Evolutionary conservation across 73 alveolate species (phyloP), one percentile per base, ranked within the genome.

Genomic region (Paramecium caudatum): DNA sequence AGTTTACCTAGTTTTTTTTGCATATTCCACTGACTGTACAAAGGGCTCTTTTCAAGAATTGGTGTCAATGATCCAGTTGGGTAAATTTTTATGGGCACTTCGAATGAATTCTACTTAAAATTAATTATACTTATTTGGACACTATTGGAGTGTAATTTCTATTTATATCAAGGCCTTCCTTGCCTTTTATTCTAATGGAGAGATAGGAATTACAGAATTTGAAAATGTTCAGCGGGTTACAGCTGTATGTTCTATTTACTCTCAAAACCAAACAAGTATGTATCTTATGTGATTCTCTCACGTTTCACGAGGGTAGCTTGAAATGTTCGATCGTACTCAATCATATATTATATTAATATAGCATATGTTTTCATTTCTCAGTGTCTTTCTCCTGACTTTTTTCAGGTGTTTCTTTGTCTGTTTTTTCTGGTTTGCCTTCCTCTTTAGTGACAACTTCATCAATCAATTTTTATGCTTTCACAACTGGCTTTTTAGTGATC

Each of bases 61-160:
- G 62, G 32, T 34, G 88, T 37, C 88, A 74, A 41, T 39, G 36
- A 69, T 33, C 86, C 86, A 12, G 1, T 13, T 37, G 27, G 55
- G 23, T 69, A 69, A 8, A 69, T 69, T 69, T 69, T 69, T 3
- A 69, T 69, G 15, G 86, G 86, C 17, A 69, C 86, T 39, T 69
- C 86, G 13, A 69, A 69, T 34, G 32, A 69, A 0, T 43, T 36
- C 86, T 69, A 21, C 32, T 69, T 7, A 69, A 36, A 10, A 30
- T 16, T 32, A 36, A 8, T 12, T 37, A 13, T 30, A 69, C 63
- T n/a, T 69, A 1, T 39, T 69, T 15, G 5, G 86, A 69, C 4
- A 69, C 15, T 0, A 69, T 37, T 33, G 86, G 86, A 69, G 63
- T 69, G 37, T 69, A 69, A 32, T 37, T 69, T 69, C 86, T 69